These are phyloP conservation scores for Tetracladium maxilliforme DNA, from an alignment of 2,329 filamentous ascomycete species.

Conservation along the genomic window DNA sequence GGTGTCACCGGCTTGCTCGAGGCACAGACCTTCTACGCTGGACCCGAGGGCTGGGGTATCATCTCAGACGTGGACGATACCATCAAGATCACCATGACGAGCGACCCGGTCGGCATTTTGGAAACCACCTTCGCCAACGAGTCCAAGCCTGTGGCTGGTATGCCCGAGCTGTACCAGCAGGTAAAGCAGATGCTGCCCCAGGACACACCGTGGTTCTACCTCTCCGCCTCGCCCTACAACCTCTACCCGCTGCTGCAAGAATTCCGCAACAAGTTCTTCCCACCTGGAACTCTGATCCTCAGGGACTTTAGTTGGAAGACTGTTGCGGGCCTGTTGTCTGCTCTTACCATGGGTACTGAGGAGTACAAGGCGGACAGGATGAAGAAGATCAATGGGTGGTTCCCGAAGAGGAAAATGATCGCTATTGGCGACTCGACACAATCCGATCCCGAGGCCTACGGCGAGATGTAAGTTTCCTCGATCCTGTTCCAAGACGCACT, in stretches of 20 bases:
- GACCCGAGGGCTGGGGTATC: conserved; percentile 67
- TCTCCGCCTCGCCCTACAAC: conserved; percentile 89
- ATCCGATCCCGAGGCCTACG: conserved; percentile 81
- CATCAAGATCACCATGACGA: conserved; percentile 80
- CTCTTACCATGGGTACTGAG: conserved; percentile 66
- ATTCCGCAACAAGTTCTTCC: conserved; percentile 61
- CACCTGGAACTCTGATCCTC: conserved; percentile 66
- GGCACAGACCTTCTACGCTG: conserved; percentile 61
- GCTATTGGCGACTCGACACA: conserved; percentile 86
- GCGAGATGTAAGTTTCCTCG: conserved; percentile 46
- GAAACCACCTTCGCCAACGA: conserved; percentile 70
- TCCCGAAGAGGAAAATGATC: conserved; percentile 67
- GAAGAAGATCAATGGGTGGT: conserved; percentile 61
- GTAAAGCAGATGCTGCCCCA: conserved; percentile 37
- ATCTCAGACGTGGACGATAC: conserved; percentile 94
- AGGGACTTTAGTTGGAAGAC: conserved; percentile 81
- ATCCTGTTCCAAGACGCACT: background rate
- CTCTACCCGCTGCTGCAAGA: conserved; percentile 72
- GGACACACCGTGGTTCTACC: conserved; percentile 74
- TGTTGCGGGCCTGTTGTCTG: conserved; percentile 62
- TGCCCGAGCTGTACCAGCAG: conserved; percentile 70
- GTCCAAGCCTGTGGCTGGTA: conserved; percentile 57
- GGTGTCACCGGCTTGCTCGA: conserved; percentile 38
- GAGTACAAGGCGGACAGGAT: conserved; percentile 78
- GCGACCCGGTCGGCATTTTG: conserved; percentile 66